Conservation (phyloP, 1,284 basidiomycete genomes). For the Ceratobasidium sp. region DNA sequence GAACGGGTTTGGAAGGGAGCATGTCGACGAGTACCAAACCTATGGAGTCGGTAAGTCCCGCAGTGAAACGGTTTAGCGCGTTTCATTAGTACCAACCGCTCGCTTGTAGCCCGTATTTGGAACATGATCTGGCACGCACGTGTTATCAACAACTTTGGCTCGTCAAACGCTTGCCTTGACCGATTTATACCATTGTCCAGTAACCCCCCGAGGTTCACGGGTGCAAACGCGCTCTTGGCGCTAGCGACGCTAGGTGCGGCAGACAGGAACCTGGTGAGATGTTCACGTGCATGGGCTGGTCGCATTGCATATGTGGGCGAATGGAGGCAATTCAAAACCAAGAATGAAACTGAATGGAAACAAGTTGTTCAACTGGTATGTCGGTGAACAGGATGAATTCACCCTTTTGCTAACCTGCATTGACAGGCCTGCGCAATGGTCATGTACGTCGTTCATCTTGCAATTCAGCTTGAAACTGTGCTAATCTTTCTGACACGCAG, state of each 20-base stretch:
- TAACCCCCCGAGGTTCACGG: background rate
- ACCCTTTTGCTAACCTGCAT: background rate
- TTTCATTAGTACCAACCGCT: no score
- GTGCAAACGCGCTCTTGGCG: background rate
- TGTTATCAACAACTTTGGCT: conserved; percentile 7
- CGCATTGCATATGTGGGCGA: conserved; percentile 22
- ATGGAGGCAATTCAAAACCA: conserved; percentile 16
- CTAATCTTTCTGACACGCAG: background rate
- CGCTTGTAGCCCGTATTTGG: no score
- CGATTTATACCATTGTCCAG: background rate
- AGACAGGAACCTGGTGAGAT: background rate
- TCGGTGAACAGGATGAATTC: background rate
- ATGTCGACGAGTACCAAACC: background rate
- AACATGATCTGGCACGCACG: no score
- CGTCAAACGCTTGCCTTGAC: conserved; percentile 2
- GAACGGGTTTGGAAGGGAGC: no score
- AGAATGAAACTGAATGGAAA: conserved; percentile 23
- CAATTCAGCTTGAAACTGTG: background rate
- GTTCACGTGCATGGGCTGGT: conserved; percentile 1
- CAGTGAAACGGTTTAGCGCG: no score
- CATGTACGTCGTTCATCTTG: background rate
- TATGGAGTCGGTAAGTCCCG: conserved; percentile 4
- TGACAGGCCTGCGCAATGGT: conserved; percentile 12
- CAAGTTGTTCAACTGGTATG: conserved; percentile 9
- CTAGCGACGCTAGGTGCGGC: background rate